A percentile compares a stretch with the other conserved stretches of the same genome.
These are phyloP conservation scores for Termitomyces bulborhizus DNA, from an alignment of 768 basidiomycete species.

Conservation along the genomic window DNA sequence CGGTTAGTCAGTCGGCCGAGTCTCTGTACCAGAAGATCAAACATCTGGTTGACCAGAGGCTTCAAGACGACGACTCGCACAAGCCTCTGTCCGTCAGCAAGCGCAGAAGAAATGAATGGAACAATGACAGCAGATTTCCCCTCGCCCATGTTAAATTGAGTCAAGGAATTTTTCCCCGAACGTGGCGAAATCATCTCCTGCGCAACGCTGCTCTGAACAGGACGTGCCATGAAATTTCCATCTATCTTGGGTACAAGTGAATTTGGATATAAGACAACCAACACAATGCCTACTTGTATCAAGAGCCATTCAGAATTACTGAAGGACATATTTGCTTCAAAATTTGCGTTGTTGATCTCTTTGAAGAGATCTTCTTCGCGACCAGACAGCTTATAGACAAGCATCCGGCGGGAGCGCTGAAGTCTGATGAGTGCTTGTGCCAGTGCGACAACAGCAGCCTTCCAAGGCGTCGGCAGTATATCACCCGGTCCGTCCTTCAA, in stretches of 20 bases:
- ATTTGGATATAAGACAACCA: not conserved
- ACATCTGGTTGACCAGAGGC: conserved; percentile 40
- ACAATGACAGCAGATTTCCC: conserved; percentile 50
- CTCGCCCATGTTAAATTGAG: conserved; percentile 57
- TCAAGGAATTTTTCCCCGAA: conserved; percentile 26
- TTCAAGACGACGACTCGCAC: conserved; percentile 48
- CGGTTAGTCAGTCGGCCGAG: conserved; percentile 39
- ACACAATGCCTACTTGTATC: conserved; percentile 27
- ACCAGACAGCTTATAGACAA: conserved; percentile 3
- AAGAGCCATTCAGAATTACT: conserved; percentile 35
- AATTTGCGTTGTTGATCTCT: conserved; percentile 18
- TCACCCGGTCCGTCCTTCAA: conserved; percentile 15
- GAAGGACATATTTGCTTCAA: conserved; percentile 6
- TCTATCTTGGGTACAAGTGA: not conserved
- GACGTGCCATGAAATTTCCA: conserved; percentile 29
- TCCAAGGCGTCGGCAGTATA: conserved; percentile 22
- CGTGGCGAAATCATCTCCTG: conserved; percentile 40
- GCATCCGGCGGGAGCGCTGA: conserved; percentile 15
- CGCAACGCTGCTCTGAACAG: conserved; percentile 35
- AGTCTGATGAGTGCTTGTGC: conserved; percentile 22
- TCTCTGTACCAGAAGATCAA: conserved; percentile 37
- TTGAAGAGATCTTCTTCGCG: conserved; percentile 25
- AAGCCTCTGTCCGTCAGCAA: conserved; percentile 39
- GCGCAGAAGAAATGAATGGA: conserved; percentile 31
- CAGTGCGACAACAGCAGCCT: conserved; percentile 20